These are phyloP conservation scores for Candida hispaniensis DNA, from an alignment of 805 yeast genomes.

Conservation along the genomic window DNA sequence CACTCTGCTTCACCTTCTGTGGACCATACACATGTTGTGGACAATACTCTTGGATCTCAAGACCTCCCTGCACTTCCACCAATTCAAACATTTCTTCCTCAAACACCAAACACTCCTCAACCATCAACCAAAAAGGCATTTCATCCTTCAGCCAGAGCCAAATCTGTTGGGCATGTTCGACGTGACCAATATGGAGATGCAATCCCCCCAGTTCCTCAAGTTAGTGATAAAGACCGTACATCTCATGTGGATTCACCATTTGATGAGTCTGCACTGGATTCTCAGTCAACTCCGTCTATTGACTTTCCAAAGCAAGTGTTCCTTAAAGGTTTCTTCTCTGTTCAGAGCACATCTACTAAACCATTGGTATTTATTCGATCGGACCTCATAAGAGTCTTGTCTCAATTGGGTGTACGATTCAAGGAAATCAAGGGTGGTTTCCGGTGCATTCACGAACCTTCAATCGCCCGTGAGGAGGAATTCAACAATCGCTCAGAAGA, in stretches of 20 bases:
- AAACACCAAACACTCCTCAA: conserved; percentile 17
- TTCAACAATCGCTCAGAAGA: conserved; percentile 15
- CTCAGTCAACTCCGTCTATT: conserved; percentile 70
- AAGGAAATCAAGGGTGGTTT: conserved; percentile 93
- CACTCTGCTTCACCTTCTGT: conserved; percentile 13
- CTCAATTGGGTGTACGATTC: conserved; percentile 64
- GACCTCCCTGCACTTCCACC: conserved; percentile 3
- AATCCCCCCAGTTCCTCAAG: conserved; percentile 8
- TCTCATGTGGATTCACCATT: conserved; percentile 10
- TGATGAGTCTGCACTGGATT: conserved; percentile 1
- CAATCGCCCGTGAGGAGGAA: conserved; percentile 30
- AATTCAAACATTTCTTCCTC: conserved; percentile 17
- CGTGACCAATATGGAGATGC: conserved; percentile 10
- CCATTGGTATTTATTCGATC: conserved; percentile 81
- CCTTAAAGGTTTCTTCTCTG: conserved; percentile 86
- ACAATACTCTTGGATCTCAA: conserved; percentile 1
- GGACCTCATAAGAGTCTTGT: conserved; percentile 67
- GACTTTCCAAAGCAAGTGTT: conserved; percentile 86
- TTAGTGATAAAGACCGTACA: conserved; percentile 10
- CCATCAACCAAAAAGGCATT: conserved; percentile 27
- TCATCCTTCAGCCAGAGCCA: conserved; percentile 83
- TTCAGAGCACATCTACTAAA: conserved; percentile 88
- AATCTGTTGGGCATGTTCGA: conserved; percentile 62
- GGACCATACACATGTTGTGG: conserved; percentile 3
- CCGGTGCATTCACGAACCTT: conserved; percentile 51